phyloP scores from a whole-genome alignment of 2,329 filamentous ascomycete species.

The Rhynchosporium agropyri region DNA sequence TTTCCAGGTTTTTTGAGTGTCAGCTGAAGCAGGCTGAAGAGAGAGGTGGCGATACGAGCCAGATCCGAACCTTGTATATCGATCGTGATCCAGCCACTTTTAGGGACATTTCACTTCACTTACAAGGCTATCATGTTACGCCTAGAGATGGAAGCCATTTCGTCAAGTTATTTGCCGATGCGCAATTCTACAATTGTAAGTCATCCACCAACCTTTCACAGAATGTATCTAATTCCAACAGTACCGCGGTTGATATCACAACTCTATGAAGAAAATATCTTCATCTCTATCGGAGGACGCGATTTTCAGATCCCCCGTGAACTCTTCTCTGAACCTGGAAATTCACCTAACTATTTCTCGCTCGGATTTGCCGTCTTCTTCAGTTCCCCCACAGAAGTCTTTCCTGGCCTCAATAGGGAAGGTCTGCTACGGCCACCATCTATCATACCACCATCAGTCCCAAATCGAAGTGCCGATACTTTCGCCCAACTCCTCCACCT shows the following conservation, averaged over 20 bases:
- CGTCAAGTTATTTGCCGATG: slow-evolving; percentile 89
- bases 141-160: slow-evolving; percentile 85
- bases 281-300: slow-evolving; percentile 83
- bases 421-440: slow-evolving; percentile 83
- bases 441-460: slow-evolving; percentile 80
- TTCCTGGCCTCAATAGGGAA: slow-evolving; percentile 76
- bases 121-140: slow-evolving; percentile 87
- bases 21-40: slow-evolving; percentile 70
- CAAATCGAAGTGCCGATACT: slow-evolving; percentile 77
- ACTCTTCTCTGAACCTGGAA: slow-evolving; percentile 80
- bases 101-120: slow-evolving; percentile 82
- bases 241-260: slow-evolving; percentile 89
- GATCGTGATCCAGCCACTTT: slow-evolving; percentile 92
- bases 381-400: slow-evolving; percentile 75
- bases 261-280: slow-evolving; percentile 88
- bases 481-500: slow-evolving; percentile 83
- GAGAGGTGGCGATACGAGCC: slow-evolving; percentile 43
- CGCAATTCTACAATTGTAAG: slow-evolving; percentile 88
- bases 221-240: slow-evolving; percentile 44
- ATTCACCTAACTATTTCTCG: slow-evolving; percentile 95
- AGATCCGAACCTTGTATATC: slow-evolving; percentile 84
- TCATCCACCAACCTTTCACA: slow-evolving; percentile 14
- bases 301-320: slow-evolving; percentile 91
- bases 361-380: slow-evolving; percentile 90
- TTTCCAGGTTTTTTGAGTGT: slow-evolving; percentile 89